Evolutionary conservation across 2,329 filamentous ascomycete genomes (phyloP), one percentile per base, ranked within the genome.

Genomic region (Leptographium lundbergii): DNA sequence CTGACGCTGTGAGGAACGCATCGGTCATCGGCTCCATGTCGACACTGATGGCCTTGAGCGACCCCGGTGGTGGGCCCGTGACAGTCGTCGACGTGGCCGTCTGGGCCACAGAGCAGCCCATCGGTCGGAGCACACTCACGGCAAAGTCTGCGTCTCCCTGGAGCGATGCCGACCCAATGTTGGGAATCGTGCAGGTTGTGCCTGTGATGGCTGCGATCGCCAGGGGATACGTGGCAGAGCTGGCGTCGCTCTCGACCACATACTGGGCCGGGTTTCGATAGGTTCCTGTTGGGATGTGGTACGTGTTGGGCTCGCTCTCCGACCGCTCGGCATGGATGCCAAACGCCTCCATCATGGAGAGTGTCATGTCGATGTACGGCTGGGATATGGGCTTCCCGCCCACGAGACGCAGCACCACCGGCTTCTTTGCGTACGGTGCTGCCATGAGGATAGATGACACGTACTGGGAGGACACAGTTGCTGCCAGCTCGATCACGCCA

Each of bases 1-100:
- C 91, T 1, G 91, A 95, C 22, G 94, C 94, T 5, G 91, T 96
- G 57, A 99, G 79, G 77, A 99, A 99, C 55, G 94, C 94, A 72
- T 99, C 94, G 0, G 94, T 99, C 94, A 99, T 99, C 1, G 92
- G 88, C 71, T 97, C 94, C 94, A 99, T 99, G 68, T 99, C 91
- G 32, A 99, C 85, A 61, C 84, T 75, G 14, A 99, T 75, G 0
- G 89, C 86, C 65, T 85, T 85, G 47, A 99, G 75, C 19, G 80
- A 73, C 13, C 94, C 92, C 59, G 79, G 72, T 2, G 81, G 73
- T n/a, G 94, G 94, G 1, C 94, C 94, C 10, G 87, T 95, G 10
- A 99, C 94, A 0, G 91, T 97, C 1, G 94, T 99, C 1, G 91
- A 95, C 22, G 80, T 84, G 58, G 83, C 83, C 0, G 87, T 89